Evolutionary conservation across 768 basidiomycete genomes (phyloP).

Genomic region (Amylocystis lapponica): DNA sequence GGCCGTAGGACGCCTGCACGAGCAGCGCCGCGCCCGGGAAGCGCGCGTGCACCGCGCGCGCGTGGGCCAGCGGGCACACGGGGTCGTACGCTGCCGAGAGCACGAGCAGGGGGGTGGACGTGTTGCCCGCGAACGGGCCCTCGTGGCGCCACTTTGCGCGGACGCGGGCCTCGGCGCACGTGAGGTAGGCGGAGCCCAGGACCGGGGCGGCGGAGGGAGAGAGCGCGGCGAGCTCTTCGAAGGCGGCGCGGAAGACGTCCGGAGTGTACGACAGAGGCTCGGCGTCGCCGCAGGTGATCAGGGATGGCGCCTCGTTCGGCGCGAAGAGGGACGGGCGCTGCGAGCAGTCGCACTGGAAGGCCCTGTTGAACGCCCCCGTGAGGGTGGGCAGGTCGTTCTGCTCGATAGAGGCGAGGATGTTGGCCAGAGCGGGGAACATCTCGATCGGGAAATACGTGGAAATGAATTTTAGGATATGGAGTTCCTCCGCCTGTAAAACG

Average conservation of each 20-base stretch:
- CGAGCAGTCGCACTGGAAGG: conserved; percentile 10
- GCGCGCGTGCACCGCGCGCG: conserved; percentile 1
- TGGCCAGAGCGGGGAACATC: conserved; percentile 5
- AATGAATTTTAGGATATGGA: conserved; percentile 7
- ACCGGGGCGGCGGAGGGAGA: conserved; percentile 5
- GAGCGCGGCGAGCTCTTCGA: background rate
- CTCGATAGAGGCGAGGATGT: conserved; percentile 10
- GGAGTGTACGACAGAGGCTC: conserved; percentile 2
- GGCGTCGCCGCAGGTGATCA: conserved; percentile 12
- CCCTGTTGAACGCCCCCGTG: conserved; percentile 4
- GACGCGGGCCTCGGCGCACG: conserved; percentile 5
- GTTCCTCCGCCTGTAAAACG: conserved; percentile 8
- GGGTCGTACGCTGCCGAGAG: conserved; percentile 7
- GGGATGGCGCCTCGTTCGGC: conserved; percentile 8
- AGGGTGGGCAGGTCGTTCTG: conserved; percentile 9
- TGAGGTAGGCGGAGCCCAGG: background rate
- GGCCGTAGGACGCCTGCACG: conserved; percentile 9
- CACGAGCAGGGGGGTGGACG: conserved; percentile 6
- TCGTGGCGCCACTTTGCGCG: conserved; percentile 4
- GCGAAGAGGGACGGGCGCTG: background rate
- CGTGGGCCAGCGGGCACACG: conserved; percentile 6
- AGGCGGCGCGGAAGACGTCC: background rate
- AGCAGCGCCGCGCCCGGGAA: conserved; percentile 8
- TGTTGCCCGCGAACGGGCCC: conserved; percentile 5
- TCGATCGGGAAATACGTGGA: conserved; percentile 7